Base-by-base conservation (phyloP, 768 basidiomycete genomes). In the Tulasnella calospora region DNA sequence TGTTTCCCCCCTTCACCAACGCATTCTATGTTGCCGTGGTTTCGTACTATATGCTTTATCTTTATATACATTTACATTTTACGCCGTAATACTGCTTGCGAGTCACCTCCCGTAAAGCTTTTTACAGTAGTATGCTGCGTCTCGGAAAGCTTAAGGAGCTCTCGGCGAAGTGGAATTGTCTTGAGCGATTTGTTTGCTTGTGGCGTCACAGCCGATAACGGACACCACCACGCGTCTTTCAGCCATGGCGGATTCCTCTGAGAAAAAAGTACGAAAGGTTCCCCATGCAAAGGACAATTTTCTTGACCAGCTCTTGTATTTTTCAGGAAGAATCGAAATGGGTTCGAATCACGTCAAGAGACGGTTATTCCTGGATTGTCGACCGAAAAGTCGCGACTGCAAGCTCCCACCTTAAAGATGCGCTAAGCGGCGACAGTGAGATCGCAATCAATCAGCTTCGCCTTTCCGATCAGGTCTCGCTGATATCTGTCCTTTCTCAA, bases 321-420 rank as follows among this genome's bases (percentile, higher is more conserved):
- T 35, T 67, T 33, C 17, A 67, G 61, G 75, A 61, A 70, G 46
- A 72, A 33, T 79, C 81, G 2, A 90, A 90, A 77, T 96, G 93
- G 93, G 90, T 95, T 41, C 88, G 92, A 47, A 86, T 95, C 13
- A 88, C 88, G 57, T 94, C 92, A 83, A 87, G 86, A 1, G 95
- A 97, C 80, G 94, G 94, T 0, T 94, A 90, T 83, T 89, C 91
- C 1, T 97, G 92, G 83, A 88, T 97, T 77, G 88, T 96, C 73
- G 88, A 88, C 73, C 88, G 93, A 47, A 92, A 89, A 79, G 88
- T 95, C 21, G 94, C 93, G 19, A 86, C 89, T 75, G 87, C 88
- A 17, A 96, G 95, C 81, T 94, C 38, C 36, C 36, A 79, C 27
- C 78, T 80, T 51, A 67, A 67, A 40, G 79, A 81, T 27, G 80